Evolutionary conservation across 805 yeast genomes (phyloP).

Genomic region (Ogataea pilisensis): DNA sequence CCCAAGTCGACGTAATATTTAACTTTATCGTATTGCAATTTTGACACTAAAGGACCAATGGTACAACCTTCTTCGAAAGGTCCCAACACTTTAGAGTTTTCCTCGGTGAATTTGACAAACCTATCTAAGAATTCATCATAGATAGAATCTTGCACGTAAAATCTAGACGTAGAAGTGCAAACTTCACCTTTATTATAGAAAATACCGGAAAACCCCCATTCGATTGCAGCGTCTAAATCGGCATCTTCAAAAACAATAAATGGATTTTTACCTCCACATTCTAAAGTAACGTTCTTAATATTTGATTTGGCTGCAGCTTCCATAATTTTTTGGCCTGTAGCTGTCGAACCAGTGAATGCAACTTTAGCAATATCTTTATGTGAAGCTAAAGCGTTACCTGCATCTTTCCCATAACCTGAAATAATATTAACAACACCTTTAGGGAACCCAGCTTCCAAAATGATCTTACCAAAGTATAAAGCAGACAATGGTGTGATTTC

Average conservation of each 20-base stretch:
- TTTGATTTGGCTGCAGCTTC: constrained; percentile 55
- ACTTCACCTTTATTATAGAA: constrained; percentile 46
- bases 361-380: constrained; percentile 67
- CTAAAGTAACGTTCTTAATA: constrained; percentile 55
- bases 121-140: constrained; percentile 39
- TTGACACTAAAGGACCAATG: constrained; percentile 75
- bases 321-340: constrained; percentile 68
- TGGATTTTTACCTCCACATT: constrained; percentile 61
- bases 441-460: constrained; percentile 68
- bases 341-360: constrained; percentile 81
- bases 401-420: constrained; percentile 66
- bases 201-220: constrained; percentile 47
- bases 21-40: constrained; percentile 61
- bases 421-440: constrained; percentile 72
- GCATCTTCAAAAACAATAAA: constrained; percentile 49
- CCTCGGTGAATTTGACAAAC: constrained; percentile 34
- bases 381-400: constrained; percentile 62
- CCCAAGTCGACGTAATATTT: constrained; percentile 64
- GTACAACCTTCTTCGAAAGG: constrained; percentile 64
- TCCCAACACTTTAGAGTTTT: constrained; percentile 52
- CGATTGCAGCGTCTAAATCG: constrained; percentile 47
- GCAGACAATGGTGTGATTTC: constrained; percentile 76
- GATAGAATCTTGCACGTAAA: constrained; percentile 39
- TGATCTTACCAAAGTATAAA: constrained; percentile 55
- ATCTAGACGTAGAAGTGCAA: constrained; percentile 44